These are phyloP conservation scores for Gonium pectorale DNA, from an alignment of 139 green algal genomes.

Conservation along the genomic window DNA sequence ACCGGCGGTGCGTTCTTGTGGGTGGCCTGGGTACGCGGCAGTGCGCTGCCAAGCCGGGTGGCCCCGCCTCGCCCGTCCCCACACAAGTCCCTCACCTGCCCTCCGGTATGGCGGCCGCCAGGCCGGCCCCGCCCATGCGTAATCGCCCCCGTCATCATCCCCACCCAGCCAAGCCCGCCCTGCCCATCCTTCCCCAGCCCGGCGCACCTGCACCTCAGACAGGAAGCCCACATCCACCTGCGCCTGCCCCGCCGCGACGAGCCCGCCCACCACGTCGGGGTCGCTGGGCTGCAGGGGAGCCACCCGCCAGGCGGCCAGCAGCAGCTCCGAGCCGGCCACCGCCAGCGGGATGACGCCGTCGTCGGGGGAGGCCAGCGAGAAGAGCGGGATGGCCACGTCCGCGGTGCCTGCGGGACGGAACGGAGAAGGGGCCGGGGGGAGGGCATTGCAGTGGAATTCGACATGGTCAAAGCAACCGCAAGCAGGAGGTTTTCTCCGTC, in stretches of 20 bases:
- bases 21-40: too few species aligned
- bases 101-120: too few species aligned
- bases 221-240: constrained; percentile 11
- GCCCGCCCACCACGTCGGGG: not conserved
- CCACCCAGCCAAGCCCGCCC: not conserved
- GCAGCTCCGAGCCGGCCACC: not conserved
- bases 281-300: too few species aligned
- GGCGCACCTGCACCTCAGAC: not conserved
- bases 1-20: not conserved
- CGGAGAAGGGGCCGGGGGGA: not conserved
- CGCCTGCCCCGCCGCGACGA: not conserved
- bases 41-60: too few species aligned
- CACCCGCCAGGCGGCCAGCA: constrained; percentile 5
- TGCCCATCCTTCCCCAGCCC: too few species aligned
- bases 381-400: not conserved
- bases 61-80: too few species aligned
- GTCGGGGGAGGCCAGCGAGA: not conserved
- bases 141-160: too few species aligned
- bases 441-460: too few species aligned
- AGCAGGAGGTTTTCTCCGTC: too few species aligned
- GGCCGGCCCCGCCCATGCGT: too few species aligned
- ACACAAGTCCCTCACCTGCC: too few species aligned
- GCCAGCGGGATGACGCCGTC: not conserved
- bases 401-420: not conserved
- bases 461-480: too few species aligned